Base-by-base conservation (phyloP, 768 basidiomycete genomes). In the Tulasnella sp. region DNA sequence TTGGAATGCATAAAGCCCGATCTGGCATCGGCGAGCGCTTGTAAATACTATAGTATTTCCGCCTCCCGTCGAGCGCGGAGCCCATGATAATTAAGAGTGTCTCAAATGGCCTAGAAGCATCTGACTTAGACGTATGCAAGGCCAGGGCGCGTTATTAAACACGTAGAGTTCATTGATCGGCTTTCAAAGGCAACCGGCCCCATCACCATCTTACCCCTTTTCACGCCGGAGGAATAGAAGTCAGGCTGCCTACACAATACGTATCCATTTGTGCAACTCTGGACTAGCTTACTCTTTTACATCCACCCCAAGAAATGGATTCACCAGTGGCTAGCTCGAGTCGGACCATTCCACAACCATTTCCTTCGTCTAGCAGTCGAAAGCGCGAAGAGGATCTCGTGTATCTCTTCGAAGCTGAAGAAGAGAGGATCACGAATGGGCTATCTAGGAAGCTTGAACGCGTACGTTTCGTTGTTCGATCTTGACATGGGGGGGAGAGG, bases 391-490 rank as follows among this genome's bases (percentile, higher is more conserved):
- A 90, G 68, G 84, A 81, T 54, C 76, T 91, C 68, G 90, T 90
- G 68, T 89, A 91, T 70, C 85, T 85, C 21, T 91, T 89, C 69
- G 88, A 91, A 66, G 89, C 88, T 10, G 88, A 92, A 71, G 88
- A 92, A 71, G 89, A 92, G 69, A 81, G 88, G 47, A 89, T 92
- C 56, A 85, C 88, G 64, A 90, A 89, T 62, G 76, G 86, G 5
- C 73, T 92, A 56, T 89, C 85, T 26, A 77, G 88, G 65, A 92
- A 91, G 69, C 75, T 92, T 53, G 87, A 91, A 73, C 79, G 86
- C 83, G 89, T 86, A 43, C 56, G 51, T 38, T 26, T 9, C 41
- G 15, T 26, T 60, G 23, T 5, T 23, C 10, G 19, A 61, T 19
- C 23, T 41, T 19, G 34, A 41, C 1, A 3, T 26, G 26, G 56